Conservation (phyloP, 2,329 filamentous ascomycete species). For the Aureobasidium sp. region DNA sequence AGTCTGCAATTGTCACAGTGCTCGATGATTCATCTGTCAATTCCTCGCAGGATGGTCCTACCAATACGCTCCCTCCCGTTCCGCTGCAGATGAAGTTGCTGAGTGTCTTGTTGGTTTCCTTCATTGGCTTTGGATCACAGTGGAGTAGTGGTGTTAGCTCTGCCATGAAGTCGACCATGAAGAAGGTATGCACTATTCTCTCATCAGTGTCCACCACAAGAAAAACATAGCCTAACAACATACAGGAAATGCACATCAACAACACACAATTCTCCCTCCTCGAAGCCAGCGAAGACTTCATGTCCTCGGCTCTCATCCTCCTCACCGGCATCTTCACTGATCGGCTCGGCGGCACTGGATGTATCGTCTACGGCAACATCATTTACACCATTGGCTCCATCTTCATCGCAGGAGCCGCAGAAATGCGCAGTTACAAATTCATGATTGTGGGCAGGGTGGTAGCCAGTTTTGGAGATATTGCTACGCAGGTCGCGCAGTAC, state of each 20-base stretch:
- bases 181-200: slow-evolving; percentile 36
- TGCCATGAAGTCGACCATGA: slow-evolving; percentile 55
- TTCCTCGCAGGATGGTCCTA: not conserved
- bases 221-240: not conserved
- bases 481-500: slow-evolving; percentile 58
- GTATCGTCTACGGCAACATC: slow-evolving; percentile 56
- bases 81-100: slow-evolving; percentile 31
- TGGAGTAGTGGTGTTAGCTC: slow-evolving; percentile 56
- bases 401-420: slow-evolving; percentile 52
- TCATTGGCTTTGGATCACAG: slow-evolving; percentile 53
- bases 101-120: slow-evolving; percentile 45
- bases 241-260: slow-evolving; percentile 47
- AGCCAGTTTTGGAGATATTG: slow-evolving; percentile 54
- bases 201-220: not conserved
- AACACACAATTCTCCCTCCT: slow-evolving; percentile 55
- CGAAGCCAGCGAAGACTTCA: slow-evolving; percentile 56
- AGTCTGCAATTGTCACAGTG: not conserved
- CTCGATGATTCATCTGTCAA: not conserved
- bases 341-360: slow-evolving; percentile 49
- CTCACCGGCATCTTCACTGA: slow-evolving; percentile 52
- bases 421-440: slow-evolving; percentile 50
- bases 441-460: slow-evolving; percentile 54
- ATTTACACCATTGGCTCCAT: slow-evolving; percentile 53
- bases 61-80: slow-evolving; percentile 9
- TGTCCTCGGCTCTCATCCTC: slow-evolving; percentile 51